A percentile compares a stretch with the other conserved stretches of the same genome.
phyloP scores from a whole-genome alignment of 2,329 filamentous ascomycete genomes.

The Phialemoniopsis sp. region DNA sequence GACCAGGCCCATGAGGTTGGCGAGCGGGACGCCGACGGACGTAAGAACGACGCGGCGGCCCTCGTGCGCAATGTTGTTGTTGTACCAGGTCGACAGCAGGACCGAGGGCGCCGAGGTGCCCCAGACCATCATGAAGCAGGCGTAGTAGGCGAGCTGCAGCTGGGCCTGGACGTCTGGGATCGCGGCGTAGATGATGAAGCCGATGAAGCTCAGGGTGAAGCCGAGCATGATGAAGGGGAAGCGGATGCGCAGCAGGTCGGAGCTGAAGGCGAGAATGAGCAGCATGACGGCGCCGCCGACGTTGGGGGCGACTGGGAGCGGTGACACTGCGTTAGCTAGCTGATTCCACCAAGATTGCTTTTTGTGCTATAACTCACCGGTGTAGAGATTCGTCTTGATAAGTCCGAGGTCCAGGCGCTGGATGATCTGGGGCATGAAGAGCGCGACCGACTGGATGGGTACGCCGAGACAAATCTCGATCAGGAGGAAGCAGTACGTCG shows the following conservation, averaged over 20 bases:
- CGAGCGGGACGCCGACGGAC: conserved; percentile 67
- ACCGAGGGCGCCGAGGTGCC: conserved; percentile 73
- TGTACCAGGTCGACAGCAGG: conserved; percentile 62
- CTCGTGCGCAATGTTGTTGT: conserved; percentile 79
- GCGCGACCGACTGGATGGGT: conserved; percentile 46
- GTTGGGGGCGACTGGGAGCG: conserved; percentile 74
- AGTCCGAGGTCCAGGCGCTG: conserved; percentile 17
- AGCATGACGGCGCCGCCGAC: conserved; percentile 70
- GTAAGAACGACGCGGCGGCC: conserved; percentile 67
- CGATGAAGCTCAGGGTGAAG: conserved; percentile 69
- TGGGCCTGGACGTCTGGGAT: conserved; percentile 60
- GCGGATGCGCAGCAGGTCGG: conserved; percentile 61
- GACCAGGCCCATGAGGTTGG: conserved; percentile 73
- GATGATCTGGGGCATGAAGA: conserved; percentile 15
- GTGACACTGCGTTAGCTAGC: too few species aligned
- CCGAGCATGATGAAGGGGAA: conserved; percentile 73
- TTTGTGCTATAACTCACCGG: conserved; percentile 20
- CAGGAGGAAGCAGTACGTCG: conserved; percentile 42
- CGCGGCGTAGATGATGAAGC: conserved; percentile 69
- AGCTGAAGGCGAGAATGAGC: conserved; percentile 66
- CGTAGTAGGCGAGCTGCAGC: conserved; percentile 67
- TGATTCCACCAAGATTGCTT: too few species aligned
- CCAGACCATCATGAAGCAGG: conserved; percentile 79
- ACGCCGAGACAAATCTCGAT: conserved; percentile 59
- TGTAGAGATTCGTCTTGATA: conserved; percentile 71